Conservation (phyloP, 2,329 filamentous ascomycete genomes). For the Orbilia javanica region DNA sequence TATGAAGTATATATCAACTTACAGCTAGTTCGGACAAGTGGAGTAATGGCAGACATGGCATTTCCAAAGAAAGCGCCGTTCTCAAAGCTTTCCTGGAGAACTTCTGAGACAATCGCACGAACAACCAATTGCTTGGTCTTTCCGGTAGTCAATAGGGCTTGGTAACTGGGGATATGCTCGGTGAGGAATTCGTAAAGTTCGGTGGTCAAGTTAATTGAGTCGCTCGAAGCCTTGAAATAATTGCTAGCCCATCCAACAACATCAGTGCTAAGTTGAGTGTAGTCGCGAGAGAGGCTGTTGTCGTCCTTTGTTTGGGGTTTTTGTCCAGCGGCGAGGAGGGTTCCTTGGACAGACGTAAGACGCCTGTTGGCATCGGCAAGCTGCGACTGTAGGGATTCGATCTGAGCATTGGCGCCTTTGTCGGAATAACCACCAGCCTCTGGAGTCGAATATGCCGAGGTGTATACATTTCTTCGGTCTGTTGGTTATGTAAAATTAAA, state of each 20-base stretch:
- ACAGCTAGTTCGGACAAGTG: slow-evolving; percentile 46
- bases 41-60: slow-evolving; percentile 40
- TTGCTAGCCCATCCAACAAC: slow-evolving; percentile 54
- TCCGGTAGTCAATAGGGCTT: slow-evolving; percentile 40
- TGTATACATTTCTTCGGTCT: slow-evolving; percentile 47
- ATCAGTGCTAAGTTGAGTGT: slow-evolving; percentile 49
- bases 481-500: slow-evolving; percentile 7
- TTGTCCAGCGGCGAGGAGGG: slow-evolving; percentile 53
- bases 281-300: slow-evolving; percentile 46
- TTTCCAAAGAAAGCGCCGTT: slow-evolving; percentile 52
- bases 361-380: slow-evolving; percentile 54
- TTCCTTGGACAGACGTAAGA: slow-evolving; percentile 55
- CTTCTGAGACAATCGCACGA: slow-evolving; percentile 54
- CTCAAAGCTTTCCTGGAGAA: slow-evolving; percentile 55
- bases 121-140: slow-evolving; percentile 58
- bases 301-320: slow-evolving; percentile 57
- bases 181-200: slow-evolving; percentile 56
- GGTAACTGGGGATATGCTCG: slow-evolving; percentile 45
- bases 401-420: slow-evolving; percentile 54
- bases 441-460: slow-evolving; percentile 35
- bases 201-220: slow-evolving; percentile 52
- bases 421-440: slow-evolving; percentile 47
- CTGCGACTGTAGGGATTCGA: slow-evolving; percentile 46
- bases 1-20: slow-evolving; percentile 10
- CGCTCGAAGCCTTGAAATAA: slow-evolving; percentile 54